Base-by-base conservation (phyloP, 805 yeast genomes). In the Yarrowia yakushimensis region DNA sequence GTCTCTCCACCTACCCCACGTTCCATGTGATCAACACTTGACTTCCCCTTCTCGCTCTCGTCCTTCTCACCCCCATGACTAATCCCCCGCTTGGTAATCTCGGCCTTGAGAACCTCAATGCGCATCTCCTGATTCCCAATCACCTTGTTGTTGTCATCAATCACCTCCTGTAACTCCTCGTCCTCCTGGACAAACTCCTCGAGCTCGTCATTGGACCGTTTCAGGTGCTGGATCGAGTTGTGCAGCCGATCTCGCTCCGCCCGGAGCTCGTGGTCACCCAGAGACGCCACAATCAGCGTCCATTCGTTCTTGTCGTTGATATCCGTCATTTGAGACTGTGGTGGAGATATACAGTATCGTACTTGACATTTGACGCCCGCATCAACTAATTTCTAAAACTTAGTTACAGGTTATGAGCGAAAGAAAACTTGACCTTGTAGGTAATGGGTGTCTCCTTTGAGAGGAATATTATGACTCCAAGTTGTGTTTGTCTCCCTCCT, bases 161-260 rank as follows among this genome's bases (percentile, higher is more conserved):
- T 48, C 22, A 48, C 57, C 41, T 48, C 57, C 41, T 48, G 57
- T 2, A 48, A 31, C 41, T 62, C 65, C 10, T 18, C 65, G 30
- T 42, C 65, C 28, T 68, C 69, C 30, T 54, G 60, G 9, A 63
- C 50, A 59, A 52, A 67, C 28, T 64, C 66, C 34, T 59, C 54
- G 15, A 72, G 63, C 48, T 69, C 72, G 5, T 50, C 54, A 63
- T 72, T 72, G 27, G 75, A 71, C 42, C 71, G 61, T 46, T 57
- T 48, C 22, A 72, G 63, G 60, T 72, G 75, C 45, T 28, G 55
- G 17, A 70, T 69, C 33, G 72, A 68, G 64, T 69, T 72, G 45
- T 65, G 64, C 13, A 72, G 63, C 41, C 74, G 65, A 23, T 64
- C 66, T 13, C 52, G 62, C 54, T 72, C 74, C 0, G 62, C 52